Conservation (phyloP, 352 stramenopile genomes). For the Phytopythium mirpurense region DNA sequence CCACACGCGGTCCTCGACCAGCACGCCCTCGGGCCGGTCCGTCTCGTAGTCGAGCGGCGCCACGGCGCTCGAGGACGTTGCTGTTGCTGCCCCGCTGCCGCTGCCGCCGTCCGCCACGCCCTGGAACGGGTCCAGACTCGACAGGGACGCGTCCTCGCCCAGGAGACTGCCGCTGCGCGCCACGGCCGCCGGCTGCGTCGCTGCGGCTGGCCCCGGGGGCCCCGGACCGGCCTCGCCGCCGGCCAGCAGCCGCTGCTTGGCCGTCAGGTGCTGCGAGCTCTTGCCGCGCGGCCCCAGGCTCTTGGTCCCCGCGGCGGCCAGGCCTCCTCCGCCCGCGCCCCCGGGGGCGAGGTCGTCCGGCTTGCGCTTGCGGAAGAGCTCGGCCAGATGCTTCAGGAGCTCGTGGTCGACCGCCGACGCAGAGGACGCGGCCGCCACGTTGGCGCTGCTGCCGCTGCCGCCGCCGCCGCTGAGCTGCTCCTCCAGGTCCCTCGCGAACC, state of each 20-base stretch:
- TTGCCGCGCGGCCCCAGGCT: constrained; percentile 15
- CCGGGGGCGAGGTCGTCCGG: constrained; percentile 33
- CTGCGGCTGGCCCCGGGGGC: too few relatives aligned
- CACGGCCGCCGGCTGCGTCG: constrained; percentile 32
- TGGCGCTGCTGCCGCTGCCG: constrained; percentile 16
- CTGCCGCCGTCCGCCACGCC: constrained; percentile 39
- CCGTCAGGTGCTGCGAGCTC: constrained; percentile 19
- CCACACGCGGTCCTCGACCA: constrained; percentile 69
- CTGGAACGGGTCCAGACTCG: constrained; percentile 71
- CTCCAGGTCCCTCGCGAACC: constrained; percentile 66
- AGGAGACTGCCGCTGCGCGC: constrained; percentile 14
- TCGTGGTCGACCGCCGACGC: constrained; percentile 70
- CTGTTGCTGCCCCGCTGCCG: background rate
- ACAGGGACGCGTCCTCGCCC: constrained; percentile 20
- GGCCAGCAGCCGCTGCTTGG: constrained; percentile 44
- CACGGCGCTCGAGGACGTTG: constrained; percentile 20
- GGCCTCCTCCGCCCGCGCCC: constrained; percentile 12
- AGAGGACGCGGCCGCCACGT: constrained; percentile 14
- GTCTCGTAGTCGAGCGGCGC: constrained; percentile 64
- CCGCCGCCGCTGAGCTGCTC: constrained; percentile 40
- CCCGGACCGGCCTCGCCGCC: too few relatives aligned
- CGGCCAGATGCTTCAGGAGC: constrained; percentile 58
- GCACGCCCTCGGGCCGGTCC: constrained; percentile 56
- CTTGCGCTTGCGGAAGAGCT: constrained; percentile 74
- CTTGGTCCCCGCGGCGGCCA: background rate